These are phyloP conservation scores for Candida ficus DNA, from an alignment of 805 yeast species.

Conservation along the genomic window DNA sequence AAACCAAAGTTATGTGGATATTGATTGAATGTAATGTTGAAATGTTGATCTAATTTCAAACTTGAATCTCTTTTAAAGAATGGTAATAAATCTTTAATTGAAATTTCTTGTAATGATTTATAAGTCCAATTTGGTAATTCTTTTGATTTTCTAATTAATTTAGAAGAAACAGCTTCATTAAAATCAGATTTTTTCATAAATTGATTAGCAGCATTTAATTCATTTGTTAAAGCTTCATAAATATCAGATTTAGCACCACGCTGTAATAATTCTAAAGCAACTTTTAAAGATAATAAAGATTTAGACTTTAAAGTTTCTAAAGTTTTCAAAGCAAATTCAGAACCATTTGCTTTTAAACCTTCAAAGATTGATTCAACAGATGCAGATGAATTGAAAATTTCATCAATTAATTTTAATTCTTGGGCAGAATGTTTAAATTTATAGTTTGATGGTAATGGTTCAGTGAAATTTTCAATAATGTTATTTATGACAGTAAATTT, in stretches of 20 bases:
- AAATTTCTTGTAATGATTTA: conserved; percentile 33
- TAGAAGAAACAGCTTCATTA: conserved; percentile 61
- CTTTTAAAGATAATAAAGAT: conserved; percentile 75
- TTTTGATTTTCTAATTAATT: conserved; percentile 56
- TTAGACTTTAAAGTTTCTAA: conserved; percentile 53
- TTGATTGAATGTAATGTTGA: conserved; percentile 35
- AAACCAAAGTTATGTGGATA: conserved; percentile 63
- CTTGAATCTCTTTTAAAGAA: conserved; percentile 27
- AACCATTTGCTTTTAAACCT: conserved; percentile 44
- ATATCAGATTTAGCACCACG: conserved; percentile 55
- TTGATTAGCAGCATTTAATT: conserved; percentile 71
- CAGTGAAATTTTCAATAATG: conserved; percentile 75
- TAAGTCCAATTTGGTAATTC: conserved; percentile 48
- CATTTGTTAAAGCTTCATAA: conserved; percentile 62
- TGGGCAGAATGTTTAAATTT: conserved; percentile 51
- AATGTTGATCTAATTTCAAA: conserved; percentile 25
- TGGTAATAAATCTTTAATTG: conserved; percentile 27
- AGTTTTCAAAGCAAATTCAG: conserved; percentile 61
- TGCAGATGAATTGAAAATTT: conserved; percentile 49
- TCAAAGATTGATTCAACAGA: conserved; percentile 44
- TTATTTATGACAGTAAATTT: conserved; percentile 48
- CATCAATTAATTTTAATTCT: conserved; percentile 61
- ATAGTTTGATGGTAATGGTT: conserved; percentile 58
- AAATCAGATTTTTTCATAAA: conserved; percentile 64
- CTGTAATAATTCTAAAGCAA: conserved; percentile 64